Evolutionary conservation across 1,139 yeast genomes (phyloP).

Genomic region (Taphrina confusa): DNA sequence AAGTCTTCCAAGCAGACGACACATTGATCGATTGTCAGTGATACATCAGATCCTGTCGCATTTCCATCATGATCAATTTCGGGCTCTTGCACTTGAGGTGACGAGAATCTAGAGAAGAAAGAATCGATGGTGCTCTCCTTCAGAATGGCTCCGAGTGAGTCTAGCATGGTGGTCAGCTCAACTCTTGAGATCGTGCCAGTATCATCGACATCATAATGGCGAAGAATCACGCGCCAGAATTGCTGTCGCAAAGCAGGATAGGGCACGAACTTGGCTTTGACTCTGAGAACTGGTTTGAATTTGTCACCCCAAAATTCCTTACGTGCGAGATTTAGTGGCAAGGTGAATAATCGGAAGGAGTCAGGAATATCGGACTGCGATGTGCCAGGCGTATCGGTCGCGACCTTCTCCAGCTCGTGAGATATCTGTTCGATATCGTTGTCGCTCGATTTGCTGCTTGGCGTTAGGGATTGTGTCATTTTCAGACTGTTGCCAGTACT

Average conservation of each 20-base stretch:
- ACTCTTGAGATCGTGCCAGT: constrained; percentile 54
- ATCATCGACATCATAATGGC: constrained; percentile 55
- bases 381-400: neutral
- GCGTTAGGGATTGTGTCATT: neutral
- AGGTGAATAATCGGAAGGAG: constrained; percentile 1
- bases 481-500: constrained; percentile 4
- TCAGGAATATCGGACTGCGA: constrained; percentile 11
- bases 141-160: constrained; percentile 62
- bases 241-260: constrained; percentile 65
- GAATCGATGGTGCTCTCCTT: constrained; percentile 41
- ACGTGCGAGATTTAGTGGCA: constrained; percentile 45
- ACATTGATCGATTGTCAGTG: constrained; percentile 59
- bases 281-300: constrained; percentile 58
- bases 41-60: constrained; percentile 50
- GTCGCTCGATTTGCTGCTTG: neutral
- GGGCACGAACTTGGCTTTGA: constrained; percentile 68
- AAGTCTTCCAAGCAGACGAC: constrained; percentile 57
- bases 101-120: constrained; percentile 50
- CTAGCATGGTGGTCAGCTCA: constrained; percentile 62
- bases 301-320: constrained; percentile 47
- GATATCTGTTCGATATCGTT: neutral
- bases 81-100: neutral
- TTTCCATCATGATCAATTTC: constrained; percentile 21
- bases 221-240: constrained; percentile 68
- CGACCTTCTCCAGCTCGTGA: neutral